Conservation (phyloP, 768 basidiomycete species). For the Kwoniella botswanensis region DNA sequence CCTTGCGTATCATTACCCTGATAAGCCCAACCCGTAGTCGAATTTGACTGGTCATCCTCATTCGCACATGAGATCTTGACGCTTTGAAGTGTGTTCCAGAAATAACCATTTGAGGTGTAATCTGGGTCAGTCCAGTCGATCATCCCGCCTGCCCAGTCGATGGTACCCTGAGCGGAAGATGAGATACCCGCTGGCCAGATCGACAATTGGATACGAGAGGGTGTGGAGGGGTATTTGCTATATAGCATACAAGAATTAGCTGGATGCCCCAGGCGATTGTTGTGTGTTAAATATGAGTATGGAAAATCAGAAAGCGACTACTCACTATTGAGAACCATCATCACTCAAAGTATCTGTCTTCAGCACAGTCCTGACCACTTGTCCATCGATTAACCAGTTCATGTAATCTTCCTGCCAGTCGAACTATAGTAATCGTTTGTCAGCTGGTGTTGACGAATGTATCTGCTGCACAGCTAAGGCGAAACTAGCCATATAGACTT, state of each 20-base stretch:
- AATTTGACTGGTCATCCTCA: slow-evolving; percentile 10
- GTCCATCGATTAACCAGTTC: slow-evolving; percentile 73
- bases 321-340: slow-evolving; percentile 25
- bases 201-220: slow-evolving; percentile 77
- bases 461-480: background rate
- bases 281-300: background rate
- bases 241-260: background rate
- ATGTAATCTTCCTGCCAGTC: slow-evolving; percentile 77
- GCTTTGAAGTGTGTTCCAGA: slow-evolving; percentile 46
- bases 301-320: background rate
- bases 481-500: background rate
- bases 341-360: slow-evolving; percentile 64
- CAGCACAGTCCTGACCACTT: slow-evolving; percentile 71
- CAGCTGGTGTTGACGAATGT: background rate
- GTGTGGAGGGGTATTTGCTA: slow-evolving; percentile 73
- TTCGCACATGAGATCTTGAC: slow-evolving; percentile 49
- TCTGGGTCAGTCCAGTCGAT: slow-evolving; percentile 82
- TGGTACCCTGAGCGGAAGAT: slow-evolving; percentile 68
- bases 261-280: background rate
- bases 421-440: slow-evolving; percentile 62
- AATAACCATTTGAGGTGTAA: slow-evolving; percentile 68
- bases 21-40: slow-evolving; percentile 45
- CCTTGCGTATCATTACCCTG: slow-evolving; percentile 26
- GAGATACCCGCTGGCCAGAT: slow-evolving; percentile 83
- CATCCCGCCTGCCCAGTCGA: slow-evolving; percentile 80